Evolutionary conservation across 257 asterid species (phyloP), one percentile per base, ranked within the genome.

Genomic region (Nicotiana obtusifolia): DNA sequence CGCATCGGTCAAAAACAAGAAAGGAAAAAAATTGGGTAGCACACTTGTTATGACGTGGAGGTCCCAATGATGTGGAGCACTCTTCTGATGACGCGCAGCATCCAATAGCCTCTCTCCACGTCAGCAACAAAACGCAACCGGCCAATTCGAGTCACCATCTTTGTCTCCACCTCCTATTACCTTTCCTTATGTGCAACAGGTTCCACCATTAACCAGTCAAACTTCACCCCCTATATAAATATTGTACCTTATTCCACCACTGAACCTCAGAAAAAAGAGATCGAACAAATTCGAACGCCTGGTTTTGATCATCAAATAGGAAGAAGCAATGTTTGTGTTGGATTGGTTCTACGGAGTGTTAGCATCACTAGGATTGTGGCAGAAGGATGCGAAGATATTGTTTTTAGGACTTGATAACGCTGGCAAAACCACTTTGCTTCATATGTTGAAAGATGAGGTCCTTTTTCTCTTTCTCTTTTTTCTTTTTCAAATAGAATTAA

Each of bases 331-430:
- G 92, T 89, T 89, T 87, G 75, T 86, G 30, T 37, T 86, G 64
- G 90, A 89, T 83, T 86, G 92, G 92, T 84, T 89, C 73, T 87
- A 89, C 73, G 91, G 88, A 11, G 56, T 87, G 67, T 66, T 89
- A 56, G 78, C 88, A 60, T 79, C 89, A 4, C 64, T 87, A 81
- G 91, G 91, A 33, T 82, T 89, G 69, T 73, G 80, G 59, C 83
- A 86, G 28, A 89, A 89, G 87, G 88, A 89, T 84, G 92, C 91
- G 37, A 89, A 87, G 87, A 86, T 89, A 31, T 56, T 89, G 83
- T 89, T 89, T 77, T 35, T 89, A 85, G 92, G 92, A 15, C 90
- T 89, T 64, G 91, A 89, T 84, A 87, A 89, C 84, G 84, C 91
- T 83, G 91, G 92, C 13, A 89, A 89, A 60, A 89, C 92, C 44